Evolutionary conservation across 495 filamentous ascomycete species (phyloP).

Genomic region (Apodospora peruviana): DNA sequence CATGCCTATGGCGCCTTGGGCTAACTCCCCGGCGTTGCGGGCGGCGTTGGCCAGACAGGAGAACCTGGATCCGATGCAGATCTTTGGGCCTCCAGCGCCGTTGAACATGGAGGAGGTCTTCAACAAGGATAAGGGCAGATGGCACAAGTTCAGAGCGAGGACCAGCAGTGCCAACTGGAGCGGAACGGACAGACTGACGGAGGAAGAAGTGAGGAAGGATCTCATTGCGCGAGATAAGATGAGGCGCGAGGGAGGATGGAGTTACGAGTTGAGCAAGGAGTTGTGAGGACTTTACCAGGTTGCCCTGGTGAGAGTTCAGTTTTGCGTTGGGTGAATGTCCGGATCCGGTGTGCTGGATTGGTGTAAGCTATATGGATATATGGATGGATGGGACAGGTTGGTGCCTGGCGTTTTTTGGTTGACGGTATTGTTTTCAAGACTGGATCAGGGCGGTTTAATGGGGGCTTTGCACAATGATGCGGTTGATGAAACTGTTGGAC

Average conservation of each 20-base stretch:
- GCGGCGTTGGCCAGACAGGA: slow-evolving; percentile 69
- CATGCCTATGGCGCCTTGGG: slow-evolving; percentile 71
- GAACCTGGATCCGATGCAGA: slow-evolving; percentile 70
- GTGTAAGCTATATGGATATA: too few species aligned
- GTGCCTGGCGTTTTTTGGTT: too few species aligned
- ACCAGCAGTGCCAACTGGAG: slow-evolving; percentile 94
- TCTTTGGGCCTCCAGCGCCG: slow-evolving; percentile 83
- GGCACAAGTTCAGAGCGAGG: slow-evolving; percentile 77
- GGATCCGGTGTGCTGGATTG: too few species aligned
- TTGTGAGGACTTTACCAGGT: too few species aligned
- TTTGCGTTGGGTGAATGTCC: too few species aligned
- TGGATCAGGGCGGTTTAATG: too few species aligned
- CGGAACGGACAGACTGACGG: slow-evolving; percentile 78
- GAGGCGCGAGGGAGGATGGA: slow-evolving; percentile 82
- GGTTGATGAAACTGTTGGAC: too few species aligned
- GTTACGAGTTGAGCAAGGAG: slow-evolving; percentile 50
- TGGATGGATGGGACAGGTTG: too few species aligned
- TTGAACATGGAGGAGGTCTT: slow-evolving; percentile 96
- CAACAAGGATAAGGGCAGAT: slow-evolving; percentile 68
- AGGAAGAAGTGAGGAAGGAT: slow-evolving; percentile 81
- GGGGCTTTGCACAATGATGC: too few species aligned
- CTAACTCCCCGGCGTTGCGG: slow-evolving; percentile 72
- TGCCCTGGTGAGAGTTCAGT: too few species aligned
- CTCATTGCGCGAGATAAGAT: slow-evolving; percentile 73
- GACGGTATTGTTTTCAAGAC: too few species aligned